Conservation (phyloP, 2,329 filamentous ascomycete genomes). For the Coniochaeta sp. region DNA sequence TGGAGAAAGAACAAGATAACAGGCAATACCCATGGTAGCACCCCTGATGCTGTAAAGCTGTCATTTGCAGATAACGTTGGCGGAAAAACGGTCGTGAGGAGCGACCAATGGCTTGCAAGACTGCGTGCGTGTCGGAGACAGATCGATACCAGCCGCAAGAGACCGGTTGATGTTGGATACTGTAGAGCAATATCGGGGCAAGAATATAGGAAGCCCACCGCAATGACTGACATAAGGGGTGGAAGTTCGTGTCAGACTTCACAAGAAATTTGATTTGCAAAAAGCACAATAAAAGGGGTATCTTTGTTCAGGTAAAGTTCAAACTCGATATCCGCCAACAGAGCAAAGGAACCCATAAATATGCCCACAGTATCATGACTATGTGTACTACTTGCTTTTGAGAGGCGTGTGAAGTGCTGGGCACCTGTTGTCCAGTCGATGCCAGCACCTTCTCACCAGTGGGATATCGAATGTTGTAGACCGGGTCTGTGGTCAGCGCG, state of each 20-base stretch:
- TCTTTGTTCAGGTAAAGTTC: background rate
- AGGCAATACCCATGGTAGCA: conserved; percentile 51
- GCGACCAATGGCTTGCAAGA: too few relatives aligned
- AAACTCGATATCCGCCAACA: background rate
- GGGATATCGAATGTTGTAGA: conserved; percentile 45
- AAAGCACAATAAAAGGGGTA: background rate
- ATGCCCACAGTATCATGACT: background rate
- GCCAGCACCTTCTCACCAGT: conserved; percentile 34
- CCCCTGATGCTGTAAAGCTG: background rate
- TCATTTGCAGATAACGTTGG: too few relatives aligned
- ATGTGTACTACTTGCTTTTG: background rate
- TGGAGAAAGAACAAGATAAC: conserved; percentile 51
- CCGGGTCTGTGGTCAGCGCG: conserved; percentile 26
- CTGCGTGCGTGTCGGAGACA: too few relatives aligned
- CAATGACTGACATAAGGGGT: too few relatives aligned
- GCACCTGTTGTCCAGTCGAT: background rate
- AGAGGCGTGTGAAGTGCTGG: background rate
- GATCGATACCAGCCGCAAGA: too few relatives aligned
- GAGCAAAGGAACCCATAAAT: background rate
- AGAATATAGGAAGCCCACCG: too few relatives aligned
- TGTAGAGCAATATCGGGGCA: too few relatives aligned
- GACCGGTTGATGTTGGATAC: too few relatives aligned
- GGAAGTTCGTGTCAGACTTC: too few relatives aligned
- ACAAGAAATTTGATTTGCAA: too few relatives aligned
- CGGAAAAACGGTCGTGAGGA: too few relatives aligned